These are phyloP conservation scores for Coniochaeta pulveracea DNA, from an alignment of 2,329 filamentous ascomycete genomes.

Conservation along the genomic window DNA sequence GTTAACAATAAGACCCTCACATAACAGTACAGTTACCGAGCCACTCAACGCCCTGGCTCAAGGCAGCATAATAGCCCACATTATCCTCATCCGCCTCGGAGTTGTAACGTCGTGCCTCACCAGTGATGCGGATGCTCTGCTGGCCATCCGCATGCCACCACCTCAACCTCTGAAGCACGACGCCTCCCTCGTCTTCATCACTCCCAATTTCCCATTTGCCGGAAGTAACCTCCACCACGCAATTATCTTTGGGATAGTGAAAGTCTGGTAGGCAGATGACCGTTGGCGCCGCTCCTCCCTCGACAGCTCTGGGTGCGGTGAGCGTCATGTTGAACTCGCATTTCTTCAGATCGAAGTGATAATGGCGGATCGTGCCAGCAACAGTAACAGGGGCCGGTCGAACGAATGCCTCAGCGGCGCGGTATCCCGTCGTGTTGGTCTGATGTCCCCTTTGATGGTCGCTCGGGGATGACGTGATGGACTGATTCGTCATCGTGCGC, in stretches of 20 bases:
- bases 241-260: slow-evolving; percentile 72
- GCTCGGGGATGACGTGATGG: slow-evolving; percentile 51
- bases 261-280: slow-evolving; percentile 81
- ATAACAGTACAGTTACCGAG: slow-evolving; percentile 41
- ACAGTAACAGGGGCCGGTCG: slow-evolving; percentile 71
- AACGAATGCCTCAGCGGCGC: slow-evolving; percentile 87
- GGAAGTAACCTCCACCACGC: slow-evolving; percentile 62
- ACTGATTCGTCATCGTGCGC: slow-evolving; percentile 55
- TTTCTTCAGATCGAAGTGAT: slow-evolving; percentile 72
- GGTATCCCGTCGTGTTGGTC: slow-evolving; percentile 54
- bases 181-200: slow-evolving; percentile 57
- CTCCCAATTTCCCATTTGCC: slow-evolving; percentile 83
- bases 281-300: slow-evolving; percentile 52
- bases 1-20: no score
- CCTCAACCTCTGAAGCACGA: slow-evolving; percentile 64
- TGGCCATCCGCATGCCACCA: slow-evolving; percentile 93
- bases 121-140: slow-evolving; percentile 67
- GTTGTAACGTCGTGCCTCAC: slow-evolving; percentile 56
- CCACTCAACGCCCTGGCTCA: slow-evolving; percentile 37
- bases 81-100: slow-evolving; percentile 51
- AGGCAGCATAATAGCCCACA: slow-evolving; percentile 65
- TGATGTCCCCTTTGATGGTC: neutral
- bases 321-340: slow-evolving; percentile 69
- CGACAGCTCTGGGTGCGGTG: slow-evolving; percentile 42
- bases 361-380: slow-evolving; percentile 57